Base-by-base conservation (phyloP, 2,329 filamentous ascomycete genomes). In the Fusarium heterosporum region DNA sequence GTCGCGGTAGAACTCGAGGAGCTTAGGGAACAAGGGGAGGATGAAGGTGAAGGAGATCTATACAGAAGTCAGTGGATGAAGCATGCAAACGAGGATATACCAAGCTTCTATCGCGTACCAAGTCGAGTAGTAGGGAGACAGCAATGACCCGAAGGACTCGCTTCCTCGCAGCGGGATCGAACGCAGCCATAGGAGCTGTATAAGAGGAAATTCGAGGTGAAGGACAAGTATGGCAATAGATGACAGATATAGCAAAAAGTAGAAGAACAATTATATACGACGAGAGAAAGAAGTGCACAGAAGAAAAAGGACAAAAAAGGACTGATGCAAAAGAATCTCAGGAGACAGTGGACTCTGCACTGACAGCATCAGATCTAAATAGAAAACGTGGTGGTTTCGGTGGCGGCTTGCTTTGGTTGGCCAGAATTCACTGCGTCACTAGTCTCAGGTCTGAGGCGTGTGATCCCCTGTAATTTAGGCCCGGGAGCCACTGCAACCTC, bases 11-110 rank as follows among this genome's bases (percentile, higher is more conserved):
- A 97, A 98, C 73, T 96, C 91, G 79, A 98, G 90, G 42, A 99
- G 90, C 59, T 93, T 94, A 9, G 94, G 96, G 77, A 98, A 99
- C 34, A 99, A 88, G 0, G 96, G 96, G 10, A 99, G 90, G 76
- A 98, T 98, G 77, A 99, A 97, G 29, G 96, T 99, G 78, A 99
- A 99, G 55, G 95, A 97, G 74, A 98, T 93, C 95, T 97, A 47
- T 19, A n/a, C 7, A 5, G 14, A 34, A 8, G 61, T 72, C 29
- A 67, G 64, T 16, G 26, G 16, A 17, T 29, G 34, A 39, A 11
- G 8, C 17, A 17, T 38, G 25, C 6, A 14, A 47, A n/a, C 34
- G 34, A 17, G 8, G 10, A 17, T 17, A 11, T 36, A 16, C 8
- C 16, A 6, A 22, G 19, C 13, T n/a, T 10, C 22, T 39, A 55